Evolutionary conservation across 2,329 filamentous ascomycete genomes (phyloP).

Genomic region (Thyridium curvatum): DNA sequence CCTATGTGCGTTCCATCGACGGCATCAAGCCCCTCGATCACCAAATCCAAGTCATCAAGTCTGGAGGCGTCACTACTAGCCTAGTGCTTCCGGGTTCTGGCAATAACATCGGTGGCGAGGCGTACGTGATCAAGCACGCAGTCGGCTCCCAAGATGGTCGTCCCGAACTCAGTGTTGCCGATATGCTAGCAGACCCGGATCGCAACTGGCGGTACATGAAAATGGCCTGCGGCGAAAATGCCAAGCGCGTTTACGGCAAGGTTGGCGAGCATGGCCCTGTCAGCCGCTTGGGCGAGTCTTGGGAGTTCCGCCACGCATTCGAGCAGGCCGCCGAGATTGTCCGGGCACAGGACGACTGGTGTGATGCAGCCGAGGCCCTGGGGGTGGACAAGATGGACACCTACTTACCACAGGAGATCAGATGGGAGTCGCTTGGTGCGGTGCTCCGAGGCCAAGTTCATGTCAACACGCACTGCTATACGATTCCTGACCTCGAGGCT

Average conservation of each 20-base stretch:
- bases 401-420: constrained; percentile 24
- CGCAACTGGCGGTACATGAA: constrained; percentile 33
- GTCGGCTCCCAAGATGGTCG: constrained; percentile 22
- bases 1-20: constrained; percentile 29
- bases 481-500: constrained; percentile 34
- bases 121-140: constrained; percentile 31
- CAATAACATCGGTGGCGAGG: constrained; percentile 40
- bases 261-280: constrained; percentile 46
- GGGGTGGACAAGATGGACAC: constrained; percentile 7
- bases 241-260: constrained; percentile 27
- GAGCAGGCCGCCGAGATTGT: constrained; percentile 25
- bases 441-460: constrained; percentile 32
- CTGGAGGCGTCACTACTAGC: constrained; percentile 37
- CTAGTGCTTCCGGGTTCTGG: constrained; percentile 36
- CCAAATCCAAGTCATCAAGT: constrained; percentile 28
- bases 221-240: constrained; percentile 40
- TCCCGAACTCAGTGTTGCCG: constrained; percentile 30
- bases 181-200: constrained; percentile 28
- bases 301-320: constrained; percentile 30
- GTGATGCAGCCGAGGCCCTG: constrained; percentile 11
- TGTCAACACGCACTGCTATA: constrained; percentile 38
- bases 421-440: constrained; percentile 31
- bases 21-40: constrained; percentile 33
- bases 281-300: constrained; percentile 32
- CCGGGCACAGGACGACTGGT: constrained; percentile 25